Evolutionary conservation across 2,329 filamentous ascomycete genomes (phyloP), one percentile per base, ranked within the genome.

Genomic region (Paraphaeosphaeria sporulosa): DNA sequence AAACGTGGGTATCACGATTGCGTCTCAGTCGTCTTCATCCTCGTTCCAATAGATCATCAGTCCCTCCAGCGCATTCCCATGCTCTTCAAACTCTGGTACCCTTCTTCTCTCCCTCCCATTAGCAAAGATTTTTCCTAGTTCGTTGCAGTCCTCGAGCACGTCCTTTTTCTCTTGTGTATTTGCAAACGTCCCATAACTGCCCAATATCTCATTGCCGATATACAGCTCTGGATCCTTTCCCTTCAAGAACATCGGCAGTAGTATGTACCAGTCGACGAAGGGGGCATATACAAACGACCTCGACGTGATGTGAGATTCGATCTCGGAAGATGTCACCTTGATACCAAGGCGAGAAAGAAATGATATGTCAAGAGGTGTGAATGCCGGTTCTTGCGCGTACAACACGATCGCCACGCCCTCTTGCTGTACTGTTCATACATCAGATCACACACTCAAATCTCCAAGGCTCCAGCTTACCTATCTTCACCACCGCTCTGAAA

Each of bases 341-440:
- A 78, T 62, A 10, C 63, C 58, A 9, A 78, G 64, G 0, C 60
- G 43, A 0, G 52, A 27, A 5, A 78, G 70, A 23, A 78, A 75
- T 0, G 62, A 55, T 0, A 64, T 63, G 47, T 79, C 76, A 32
- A 78, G 55, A 1, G 68, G 8, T 3, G 71, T 76, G 55, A 77
- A 78, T 7, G 68, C 65, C 1, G 76, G 76, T 48, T 79, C 76
- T 62, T 78, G 75, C 1, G 75, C 75, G 58, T 71, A 74, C 8
- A 75, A 56, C 17, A 47, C 42, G 9, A 69, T 44, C 34, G 64
- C 51, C 17, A 21, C 10, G 8, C 42, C 38, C 8, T 58, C 43
- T 17, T 59, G 12, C 42, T 57, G 53, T 19, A 64, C 64, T 67
- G 6, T 42, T 1, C 3, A 27, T 15, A n/a, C 17, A 32, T 61